Conservation (phyloP, 139 green algal genomes). For the Auxenochlorella protothecoides region DNA sequence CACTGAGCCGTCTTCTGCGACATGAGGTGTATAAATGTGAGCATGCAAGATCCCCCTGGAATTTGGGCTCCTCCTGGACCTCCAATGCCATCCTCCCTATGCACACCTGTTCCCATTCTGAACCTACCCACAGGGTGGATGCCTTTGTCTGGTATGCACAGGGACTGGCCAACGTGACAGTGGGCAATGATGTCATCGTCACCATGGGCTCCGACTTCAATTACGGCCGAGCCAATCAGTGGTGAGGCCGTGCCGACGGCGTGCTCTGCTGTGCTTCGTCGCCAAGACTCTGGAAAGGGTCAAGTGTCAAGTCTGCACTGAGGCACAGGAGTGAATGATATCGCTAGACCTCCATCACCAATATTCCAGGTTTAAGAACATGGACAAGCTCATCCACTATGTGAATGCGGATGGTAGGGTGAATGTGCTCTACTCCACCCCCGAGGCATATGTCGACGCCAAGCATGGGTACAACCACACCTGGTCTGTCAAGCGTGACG, state of each 20-base stretch:
- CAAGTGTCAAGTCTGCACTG: too few relatives aligned
- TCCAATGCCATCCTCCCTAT: too few relatives aligned
- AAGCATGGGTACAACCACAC: slow-evolving; percentile 46
- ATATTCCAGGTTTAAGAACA: slow-evolving; percentile 60
- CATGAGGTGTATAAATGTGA: too few relatives aligned
- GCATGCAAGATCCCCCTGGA: too few relatives aligned
- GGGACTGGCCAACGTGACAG: slow-evolving; percentile 14
- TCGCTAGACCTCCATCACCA: not conserved
- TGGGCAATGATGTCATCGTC: slow-evolving; percentile 65
- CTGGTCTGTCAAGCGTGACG: slow-evolving; percentile 65
- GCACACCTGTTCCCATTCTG: too few relatives aligned
- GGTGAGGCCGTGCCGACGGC: slow-evolving; percentile 4
- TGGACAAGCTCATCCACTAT: slow-evolving; percentile 69
- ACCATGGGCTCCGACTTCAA: slow-evolving; percentile 81
- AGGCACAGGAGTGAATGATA: too few relatives aligned
- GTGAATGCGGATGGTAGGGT: slow-evolving; percentile 59
- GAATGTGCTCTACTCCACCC: slow-evolving; percentile 80
- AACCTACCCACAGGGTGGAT: slow-evolving; percentile 28
- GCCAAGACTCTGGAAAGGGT: too few relatives aligned
- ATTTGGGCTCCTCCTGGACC: too few relatives aligned
- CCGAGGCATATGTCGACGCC: slow-evolving; percentile 50
- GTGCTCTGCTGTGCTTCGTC: too few relatives aligned
- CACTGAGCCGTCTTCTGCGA: too few relatives aligned
- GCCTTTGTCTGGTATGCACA: slow-evolving; percentile 48
- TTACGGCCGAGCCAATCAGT: slow-evolving; percentile 50